Evolutionary conservation across 768 basidiomycete genomes (phyloP), one percentile per base, ranked within the genome.

Genomic region (Lyophyllum semitale): DNA sequence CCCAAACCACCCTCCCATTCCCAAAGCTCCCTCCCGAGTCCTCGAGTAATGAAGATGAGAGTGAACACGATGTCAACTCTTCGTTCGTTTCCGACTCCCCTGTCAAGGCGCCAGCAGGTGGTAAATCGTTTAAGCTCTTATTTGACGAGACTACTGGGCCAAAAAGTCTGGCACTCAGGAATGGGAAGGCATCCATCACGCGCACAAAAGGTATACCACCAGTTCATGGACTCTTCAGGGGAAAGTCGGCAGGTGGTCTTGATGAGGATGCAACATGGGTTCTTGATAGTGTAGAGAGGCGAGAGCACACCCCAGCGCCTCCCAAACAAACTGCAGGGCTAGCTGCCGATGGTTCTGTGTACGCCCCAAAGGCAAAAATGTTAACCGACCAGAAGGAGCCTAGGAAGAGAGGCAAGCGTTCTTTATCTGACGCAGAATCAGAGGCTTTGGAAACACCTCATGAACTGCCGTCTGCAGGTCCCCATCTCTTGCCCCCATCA

Each of bases 71-170:
- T 53, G 71, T 54, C 12, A 70, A 79, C 51, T 69, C 74, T 3
- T 82, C 79, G 11, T 85, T 88, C 64, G 76, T 93, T 4, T 82
- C 77, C 29, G 84, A 91, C 64, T 89, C 91, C 4, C 91, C 91
- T 8, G 74, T 84, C 50, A 92, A 92, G 66, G 73, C 73, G 20
- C 77, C 78, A 2, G 71, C 72, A 23, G 79, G 80, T 42, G 78
- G 79, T 48, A 87, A 82, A 66, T 77, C 77, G 2, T 93, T 91
- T 73, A 84, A 81, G 58, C 69, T 81, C 26, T 70, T 93, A 43
- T 93, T 93, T 65, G 82, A 89, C 25, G 80, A 81, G 50, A 65
- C 54, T 40, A 45, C 57, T 22, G 54, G 58, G 35, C 32, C 62
- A 5, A 48, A 37, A 42, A 37, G 41, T 49, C 59, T 35, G 41